phyloP scores from a whole-genome alignment of 108 stramenopile species.

The Skeletonema grethae region DNA sequence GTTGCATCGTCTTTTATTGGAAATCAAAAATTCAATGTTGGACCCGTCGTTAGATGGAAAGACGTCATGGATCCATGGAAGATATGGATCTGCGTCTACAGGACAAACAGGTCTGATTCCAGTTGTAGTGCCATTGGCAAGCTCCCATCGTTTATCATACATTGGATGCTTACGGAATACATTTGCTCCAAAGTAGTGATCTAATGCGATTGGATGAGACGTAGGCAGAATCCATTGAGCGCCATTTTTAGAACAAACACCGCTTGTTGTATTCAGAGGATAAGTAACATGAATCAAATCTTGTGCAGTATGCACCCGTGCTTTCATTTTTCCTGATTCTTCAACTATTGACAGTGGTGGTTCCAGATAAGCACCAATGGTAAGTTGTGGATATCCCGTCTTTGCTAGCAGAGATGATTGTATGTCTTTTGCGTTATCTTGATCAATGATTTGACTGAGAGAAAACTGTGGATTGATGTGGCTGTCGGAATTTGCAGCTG shows the following conservation, averaged over 20 bases:
- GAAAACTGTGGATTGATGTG: not conserved
- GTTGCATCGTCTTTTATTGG: constrained; percentile 48
- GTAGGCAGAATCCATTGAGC: constrained; percentile 42
- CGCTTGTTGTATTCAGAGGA: not conserved
- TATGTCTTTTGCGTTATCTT: constrained; percentile 1
- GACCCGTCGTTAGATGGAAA: constrained; percentile 39
- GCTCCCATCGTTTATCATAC: constrained; percentile 35
- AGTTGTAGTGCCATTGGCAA: constrained; percentile 19
- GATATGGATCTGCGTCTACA: constrained; percentile 43
- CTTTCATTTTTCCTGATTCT: constrained; percentile 5
- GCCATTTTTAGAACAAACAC: constrained; percentile 33
- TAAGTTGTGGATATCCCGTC: constrained; percentile 25
- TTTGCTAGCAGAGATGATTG: constrained; percentile 15
- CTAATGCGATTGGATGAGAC: constrained; percentile 33
- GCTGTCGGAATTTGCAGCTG: not conserved
- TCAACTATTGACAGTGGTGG: constrained; percentile 15
- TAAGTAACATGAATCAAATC: constrained; percentile 29
- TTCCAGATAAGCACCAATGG: constrained; percentile 32
- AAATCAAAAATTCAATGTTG: constrained; percentile 37
- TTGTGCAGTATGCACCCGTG: constrained; percentile 15
- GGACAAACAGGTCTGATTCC: constrained; percentile 31
- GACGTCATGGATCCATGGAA: constrained; percentile 49
- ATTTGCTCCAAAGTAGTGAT: constrained; percentile 30
- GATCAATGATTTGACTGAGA: constrained; percentile 10
- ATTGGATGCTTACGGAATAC: constrained; percentile 23